Base-by-base conservation (phyloP, 257 asterid genomes). In the Nicotiana paniculata region DNA sequence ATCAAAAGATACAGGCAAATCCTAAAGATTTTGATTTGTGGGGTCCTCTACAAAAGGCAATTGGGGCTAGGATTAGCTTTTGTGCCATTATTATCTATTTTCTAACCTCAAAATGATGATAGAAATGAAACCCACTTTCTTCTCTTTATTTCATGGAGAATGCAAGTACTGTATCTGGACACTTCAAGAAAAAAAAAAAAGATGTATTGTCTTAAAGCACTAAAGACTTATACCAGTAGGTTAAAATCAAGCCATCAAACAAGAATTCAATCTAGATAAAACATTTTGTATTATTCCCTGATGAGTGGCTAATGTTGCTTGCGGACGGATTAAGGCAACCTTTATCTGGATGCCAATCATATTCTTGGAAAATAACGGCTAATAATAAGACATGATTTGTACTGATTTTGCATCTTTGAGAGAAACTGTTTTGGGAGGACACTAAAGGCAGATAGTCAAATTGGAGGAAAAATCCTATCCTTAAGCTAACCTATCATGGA, bases 11-110 rank as follows among this genome's bases (percentile, higher is more conserved):
- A 69, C 33, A 53, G 58, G 63, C 81, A 67, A 79, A 81, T 77
- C 83, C 78, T 51, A 37, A 33, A 67, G 77, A 68, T 82, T 69
- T 46, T 51, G 83, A 81, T 43, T 43, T 67, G 69, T 21, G 79
- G 68, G 87, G 87, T 54, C 55, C 75, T 21, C 17, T 65, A 54
- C 63, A 72, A 65, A 30, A 65, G 51, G 46, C n/a, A 63, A 43
- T 17, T 58, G 17, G 76, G 65, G 13, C 35, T n/a, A 78, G 43
- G 18, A 72, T 72, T 72, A 72, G 79, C 61, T 26, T 26, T 74
- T 1, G 43, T 30, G 30, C 30, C 62, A 37, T 9, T 13, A 10
- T 16, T 21, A 28, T 28, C 30, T 28, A 28, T 28, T 28, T 77
- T 65, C 81, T 77, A 32, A 9, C 46, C 30, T 9, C 12, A 55